Conservation (phyloP, 2,329 filamentous ascomycete genomes). For the Capronia americana region DNA sequence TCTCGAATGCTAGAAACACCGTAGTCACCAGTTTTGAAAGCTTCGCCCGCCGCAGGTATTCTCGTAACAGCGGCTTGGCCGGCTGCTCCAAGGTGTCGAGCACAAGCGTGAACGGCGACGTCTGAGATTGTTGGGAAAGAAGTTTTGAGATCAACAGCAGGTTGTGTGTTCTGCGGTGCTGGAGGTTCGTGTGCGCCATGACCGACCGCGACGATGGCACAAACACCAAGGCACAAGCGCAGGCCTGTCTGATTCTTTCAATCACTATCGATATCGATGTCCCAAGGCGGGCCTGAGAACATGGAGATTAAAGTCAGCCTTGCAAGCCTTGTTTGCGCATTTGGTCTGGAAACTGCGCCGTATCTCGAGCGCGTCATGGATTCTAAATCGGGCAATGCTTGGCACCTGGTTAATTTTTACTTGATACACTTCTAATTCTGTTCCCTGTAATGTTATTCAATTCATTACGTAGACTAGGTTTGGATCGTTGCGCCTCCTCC, state of each 20-base stretch:
- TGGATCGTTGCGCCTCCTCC: too few species aligned
- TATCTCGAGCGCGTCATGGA: not conserved
- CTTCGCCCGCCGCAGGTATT: slow-evolving; percentile 77
- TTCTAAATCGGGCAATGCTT: not conserved
- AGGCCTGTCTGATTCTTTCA: not conserved
- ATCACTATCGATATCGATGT: not conserved
- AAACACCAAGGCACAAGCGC: not conserved
- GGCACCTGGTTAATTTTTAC: not conserved
- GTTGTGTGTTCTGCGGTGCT: slow-evolving; percentile 81
- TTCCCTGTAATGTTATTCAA: too few species aligned
- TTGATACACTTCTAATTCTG: not conserved
- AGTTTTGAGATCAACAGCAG: slow-evolving; percentile 82
- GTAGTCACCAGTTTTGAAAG: slow-evolving; percentile 30
- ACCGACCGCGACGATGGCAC: not conserved
- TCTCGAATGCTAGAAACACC: slow-evolving; percentile 75
- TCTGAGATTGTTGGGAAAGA: slow-evolving; percentile 62
- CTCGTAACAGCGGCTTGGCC: slow-evolving; percentile 70
- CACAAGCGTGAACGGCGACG: slow-evolving; percentile 84
- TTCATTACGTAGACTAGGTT: too few species aligned
- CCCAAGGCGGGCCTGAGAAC: too few species aligned
- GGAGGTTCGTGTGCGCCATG: slow-evolving; percentile 36
- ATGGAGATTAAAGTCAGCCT: too few species aligned
- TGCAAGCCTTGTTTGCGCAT: not conserved
- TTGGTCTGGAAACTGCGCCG: not conserved
- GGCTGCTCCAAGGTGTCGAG: slow-evolving; percentile 86